Evolutionary conservation across 1,284 basidiomycete genomes (phyloP), one percentile per base, ranked within the genome.

Genomic region (Leccinum cinnamomeum): DNA sequence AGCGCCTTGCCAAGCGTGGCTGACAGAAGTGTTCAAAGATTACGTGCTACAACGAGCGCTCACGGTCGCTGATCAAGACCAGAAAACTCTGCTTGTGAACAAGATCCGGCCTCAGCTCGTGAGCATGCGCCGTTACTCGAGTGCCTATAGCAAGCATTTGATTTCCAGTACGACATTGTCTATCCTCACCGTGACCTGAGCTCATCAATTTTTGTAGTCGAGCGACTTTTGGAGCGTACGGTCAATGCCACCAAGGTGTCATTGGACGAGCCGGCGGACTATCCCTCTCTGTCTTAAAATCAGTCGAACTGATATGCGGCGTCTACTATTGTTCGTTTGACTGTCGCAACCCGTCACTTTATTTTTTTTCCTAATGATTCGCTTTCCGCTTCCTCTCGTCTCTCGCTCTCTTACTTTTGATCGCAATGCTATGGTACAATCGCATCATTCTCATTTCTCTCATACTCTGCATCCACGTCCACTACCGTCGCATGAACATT

Each of bases 21-120:
- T 57, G 57, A 58, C 58, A 56, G 2, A 60, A 56, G 35, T 25
- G 6, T 65, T 50, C 58, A 5, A 62, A 92, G 91, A 93, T 74
- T 94, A 93, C 71, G 91, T 94, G 62, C 81, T 94, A 46, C 92
- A 94, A 72, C 84, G 88, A 23, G 90, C 91, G 2, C 77, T 94
- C 56, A 78, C 78, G 30, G 83, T 90, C n/a, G 88, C 84, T 3
- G 88, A 90, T 67, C 84, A 82, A 25, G 85, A 90, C 39, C 92
- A 94, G 76, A 85, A 84, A 73, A 86, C 88, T 50, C 72, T 75
- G 5, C 75, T 95, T 35, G 83, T 89, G 67, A 79, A 74, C 63
- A 83, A 83, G 66, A 84, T 93, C 56, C 82, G 83, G 48, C 84
- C 88, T 33, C 86, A 92, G 65, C 79, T 95, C 18, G 78, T 80